Base-by-base conservation (phyloP, 1,139 yeast species). In the Suhomyces chickasaworum region DNA sequence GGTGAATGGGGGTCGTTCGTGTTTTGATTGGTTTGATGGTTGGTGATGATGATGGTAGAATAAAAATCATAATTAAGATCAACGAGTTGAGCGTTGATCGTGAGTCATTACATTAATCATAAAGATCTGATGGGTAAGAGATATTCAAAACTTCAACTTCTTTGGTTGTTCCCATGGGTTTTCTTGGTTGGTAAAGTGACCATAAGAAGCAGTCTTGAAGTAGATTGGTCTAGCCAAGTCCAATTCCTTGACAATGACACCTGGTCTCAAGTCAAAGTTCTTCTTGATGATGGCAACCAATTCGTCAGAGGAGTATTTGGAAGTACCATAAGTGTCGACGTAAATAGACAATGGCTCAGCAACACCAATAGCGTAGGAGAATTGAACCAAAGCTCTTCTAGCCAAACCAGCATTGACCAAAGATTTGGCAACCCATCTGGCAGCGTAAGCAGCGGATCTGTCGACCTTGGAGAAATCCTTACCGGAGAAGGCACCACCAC, bases 401-500 rank as follows among this genome's bases (percentile, higher is more conserved):
- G 97, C 96, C 64, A 95, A 82, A 58, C 95, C 95, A 57, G 99
- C 97, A 62, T 81, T 79, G 57, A 93, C 95, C 65, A 93, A 83
- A 51, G 99, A 93, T 81, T 93, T 93, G 72, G 99, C 99, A 63
- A 93, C 97, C 99, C 99, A 95, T 81, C 99, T 90, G 63, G 99
- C 99, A 66, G 99, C 98, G 71, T 93, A 93, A 59, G 99, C 99
- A 68, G 99, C 99, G 58, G 99, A 93, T 81, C 99, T 89, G 77
- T 93, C 99, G 67, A 93, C 99, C 83, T 93, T 93, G 71, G 98
- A 89, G 88, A 89, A 93, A 77, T 93, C 99, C 83, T 93, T 93
- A 77, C 99, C 99, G 55, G 97, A 88, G 90, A 95, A 93, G 58
- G 99, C 99, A 83, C 99, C 99, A 82, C 99, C 99, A 78, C 99